Evolutionary conservation across 2,329 filamentous ascomycete genomes (phyloP).

Genomic region (Pseudogymnoascus sp.): DNA sequence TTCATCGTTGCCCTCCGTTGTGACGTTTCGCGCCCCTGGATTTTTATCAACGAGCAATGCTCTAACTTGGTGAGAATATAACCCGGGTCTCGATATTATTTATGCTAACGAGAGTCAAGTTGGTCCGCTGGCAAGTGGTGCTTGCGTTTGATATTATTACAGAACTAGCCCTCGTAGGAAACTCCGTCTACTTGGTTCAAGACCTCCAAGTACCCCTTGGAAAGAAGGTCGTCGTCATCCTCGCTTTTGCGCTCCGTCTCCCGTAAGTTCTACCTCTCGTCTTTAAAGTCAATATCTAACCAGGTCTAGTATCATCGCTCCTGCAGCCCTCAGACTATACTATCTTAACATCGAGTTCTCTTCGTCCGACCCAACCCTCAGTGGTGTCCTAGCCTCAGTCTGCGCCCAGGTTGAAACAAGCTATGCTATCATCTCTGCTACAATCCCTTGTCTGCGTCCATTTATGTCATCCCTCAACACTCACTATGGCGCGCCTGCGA

Average conservation of each 20-base stretch:
- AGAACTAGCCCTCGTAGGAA: slow-evolving; percentile 31
- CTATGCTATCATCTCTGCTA: slow-evolving; percentile 34
- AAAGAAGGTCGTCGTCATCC: slow-evolving; percentile 33
- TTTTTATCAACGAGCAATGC: slow-evolving; percentile 26
- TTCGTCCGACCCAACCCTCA: slow-evolving; percentile 31
- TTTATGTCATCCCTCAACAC: slow-evolving; percentile 33
- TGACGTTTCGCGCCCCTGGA: slow-evolving; percentile 31
- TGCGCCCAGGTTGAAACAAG: slow-evolving; percentile 34
- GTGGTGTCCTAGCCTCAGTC: slow-evolving; percentile 29
- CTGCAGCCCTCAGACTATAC: slow-evolving; percentile 31
- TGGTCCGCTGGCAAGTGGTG: slow-evolving; percentile 32
- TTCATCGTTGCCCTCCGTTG: slow-evolving; percentile 35
- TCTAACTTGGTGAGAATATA: slow-evolving; percentile 24
- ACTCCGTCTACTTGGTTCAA: slow-evolving; percentile 31
- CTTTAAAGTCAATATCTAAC: slow-evolving; percentile 3
- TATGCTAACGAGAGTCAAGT: slow-evolving; percentile 18
- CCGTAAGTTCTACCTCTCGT: slow-evolving; percentile 24
- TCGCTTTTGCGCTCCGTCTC: slow-evolving; percentile 35
- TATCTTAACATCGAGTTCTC: slow-evolving; percentile 27
- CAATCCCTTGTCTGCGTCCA: slow-evolving; percentile 35
- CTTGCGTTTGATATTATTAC: slow-evolving; percentile 33
- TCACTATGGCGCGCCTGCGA: slow-evolving; percentile 24
- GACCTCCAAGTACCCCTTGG: slow-evolving; percentile 30
- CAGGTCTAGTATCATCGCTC: slow-evolving; percentile 31
- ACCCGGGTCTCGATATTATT: neutral